Conservation (phyloP, 352 stramenopile genomes). For the Globisporangium emineosum region DNA sequence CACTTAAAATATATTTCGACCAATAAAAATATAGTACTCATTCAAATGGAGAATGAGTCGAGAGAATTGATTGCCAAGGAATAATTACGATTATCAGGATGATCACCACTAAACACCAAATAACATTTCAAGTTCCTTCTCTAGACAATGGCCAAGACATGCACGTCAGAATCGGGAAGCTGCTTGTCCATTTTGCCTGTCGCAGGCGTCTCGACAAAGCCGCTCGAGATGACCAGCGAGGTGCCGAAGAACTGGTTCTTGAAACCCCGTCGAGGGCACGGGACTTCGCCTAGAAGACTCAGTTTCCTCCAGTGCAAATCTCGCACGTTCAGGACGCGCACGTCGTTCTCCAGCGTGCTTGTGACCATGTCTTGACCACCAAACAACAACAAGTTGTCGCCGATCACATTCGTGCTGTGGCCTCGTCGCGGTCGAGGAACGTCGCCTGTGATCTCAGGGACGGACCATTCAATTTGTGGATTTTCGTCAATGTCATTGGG, state of each 20-base stretch:
- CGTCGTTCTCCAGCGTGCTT: conserved; percentile 44
- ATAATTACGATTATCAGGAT: not conserved
- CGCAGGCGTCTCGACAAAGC: conserved; percentile 44
- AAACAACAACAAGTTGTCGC: conserved; percentile 58
- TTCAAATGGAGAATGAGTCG: no score
- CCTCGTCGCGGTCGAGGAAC: conserved; percentile 45
- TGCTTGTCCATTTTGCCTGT: conserved; percentile 48
- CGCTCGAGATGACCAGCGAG: conserved; percentile 67
- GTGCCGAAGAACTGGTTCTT: conserved; percentile 81
- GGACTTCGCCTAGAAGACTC: conserved; percentile 30
- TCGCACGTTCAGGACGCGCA: conserved; percentile 39
- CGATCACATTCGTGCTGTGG: conserved; percentile 58
- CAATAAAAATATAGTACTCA: no score
- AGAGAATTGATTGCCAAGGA: not conserved
- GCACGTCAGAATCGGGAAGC: conserved; percentile 58
- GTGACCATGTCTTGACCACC: conserved; percentile 53
- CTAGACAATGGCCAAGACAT: conserved; percentile 33
- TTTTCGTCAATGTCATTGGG: conserved; percentile 6
- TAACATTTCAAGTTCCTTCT: no score
- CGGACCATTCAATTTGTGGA: conserved; percentile 36
- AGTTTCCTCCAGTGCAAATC: conserved; percentile 31
- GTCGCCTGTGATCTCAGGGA: conserved; percentile 30
- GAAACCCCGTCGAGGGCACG: conserved; percentile 66
- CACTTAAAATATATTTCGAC: not conserved
- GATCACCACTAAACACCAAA: no score